Evolutionary conservation across 306 rosid species (phyloP), one percentile per base, ranked within the genome.

Genomic region (Citrullus colocynthis): DNA sequence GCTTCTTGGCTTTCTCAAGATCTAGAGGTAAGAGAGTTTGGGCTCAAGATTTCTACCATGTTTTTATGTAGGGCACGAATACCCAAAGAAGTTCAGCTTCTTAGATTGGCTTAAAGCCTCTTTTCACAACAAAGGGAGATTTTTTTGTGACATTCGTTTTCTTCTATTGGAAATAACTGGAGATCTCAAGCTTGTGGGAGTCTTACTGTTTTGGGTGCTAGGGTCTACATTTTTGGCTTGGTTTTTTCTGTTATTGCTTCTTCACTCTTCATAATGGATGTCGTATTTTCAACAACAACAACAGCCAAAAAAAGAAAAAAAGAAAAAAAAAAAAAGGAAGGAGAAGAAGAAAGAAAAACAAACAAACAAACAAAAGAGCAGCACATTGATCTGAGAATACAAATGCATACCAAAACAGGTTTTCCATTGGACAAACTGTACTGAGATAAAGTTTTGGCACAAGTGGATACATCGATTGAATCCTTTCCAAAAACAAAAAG

Each of bases 401-500:
- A 8, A 17, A 61, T 34, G 63, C 69, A 28, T 86, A 93, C 98
- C 90, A 93, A 77, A 83, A 88, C 78, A 64, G 83, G 89, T 66
- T 87, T 93, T 78, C 83, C 81, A 81, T 45, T 78, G 57, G 81
- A 63, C 59, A 41, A 66, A 44, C 87, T 88, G 63, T 80, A 85
- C 78, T 85, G 73, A 13, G 79, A 78, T 17, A 91, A 69, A 57
- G 76, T 81, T 66, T 88, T 88, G 6, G 74, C 89, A 59, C 97
- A 94, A 80, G 86, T 79, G 12, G 78, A 44, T 41, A 79, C 24
- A 75, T 76, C 80, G 52, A 94, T 78, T 71, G 95, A 79, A 84
- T 97, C 86, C 85, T 88, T 90, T 72, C 98, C 97, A 55, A 91
- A 88, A 62, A 91, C 97, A 84, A 81, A 90, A 77, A 86, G 83